phyloP scores from a whole-genome alignment of 129 eudicot species.

The Pseudognaphalium luteoalbum region DNA sequence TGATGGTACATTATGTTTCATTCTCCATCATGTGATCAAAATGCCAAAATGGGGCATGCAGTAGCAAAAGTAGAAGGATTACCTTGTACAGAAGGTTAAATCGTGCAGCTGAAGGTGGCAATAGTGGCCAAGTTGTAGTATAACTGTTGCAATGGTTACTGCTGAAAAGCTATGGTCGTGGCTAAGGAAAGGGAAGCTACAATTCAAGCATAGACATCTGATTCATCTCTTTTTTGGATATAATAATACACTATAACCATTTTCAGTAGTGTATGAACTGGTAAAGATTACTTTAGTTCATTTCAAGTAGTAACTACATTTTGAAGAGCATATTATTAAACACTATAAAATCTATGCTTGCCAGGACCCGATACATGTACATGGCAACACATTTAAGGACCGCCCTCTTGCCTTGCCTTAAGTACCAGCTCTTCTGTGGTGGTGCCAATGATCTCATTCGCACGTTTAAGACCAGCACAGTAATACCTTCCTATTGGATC shows the following conservation, averaged over 20 bases:
- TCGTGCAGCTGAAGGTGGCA: neutral
- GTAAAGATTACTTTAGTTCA: neutral
- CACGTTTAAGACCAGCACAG: slow-evolving; percentile 78
- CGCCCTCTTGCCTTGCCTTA: slow-evolving; percentile 60
- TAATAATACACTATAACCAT: neutral
- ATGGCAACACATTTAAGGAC: slow-evolving; percentile 13
- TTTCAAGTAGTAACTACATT: neutral
- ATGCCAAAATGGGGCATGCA: neutral
- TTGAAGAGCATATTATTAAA: neutral
- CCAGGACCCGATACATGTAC: neutral
- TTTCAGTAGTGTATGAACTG: neutral
- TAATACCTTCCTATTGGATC: slow-evolving; percentile 85
- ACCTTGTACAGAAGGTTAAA: neutral
- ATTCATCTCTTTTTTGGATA: neutral
- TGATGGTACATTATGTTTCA: neutral
- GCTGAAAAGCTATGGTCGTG: neutral
- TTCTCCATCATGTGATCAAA: neutral
- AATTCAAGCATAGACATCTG: slow-evolving; percentile 3
- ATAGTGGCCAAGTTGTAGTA: too few species aligned
- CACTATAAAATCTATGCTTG: neutral
- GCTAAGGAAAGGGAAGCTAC: neutral
- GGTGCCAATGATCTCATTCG: slow-evolving; percentile 92
- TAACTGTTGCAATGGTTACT: slow-evolving; percentile 7
- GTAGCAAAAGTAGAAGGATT: neutral
- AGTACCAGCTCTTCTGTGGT: slow-evolving; percentile 93